A percentile compares a stretch with the other conserved stretches of the same genome.
Evolutionary conservation across 2,329 filamentous ascomycete genomes (phyloP).

Genomic region (Pseudogymnoascus sp.): DNA sequence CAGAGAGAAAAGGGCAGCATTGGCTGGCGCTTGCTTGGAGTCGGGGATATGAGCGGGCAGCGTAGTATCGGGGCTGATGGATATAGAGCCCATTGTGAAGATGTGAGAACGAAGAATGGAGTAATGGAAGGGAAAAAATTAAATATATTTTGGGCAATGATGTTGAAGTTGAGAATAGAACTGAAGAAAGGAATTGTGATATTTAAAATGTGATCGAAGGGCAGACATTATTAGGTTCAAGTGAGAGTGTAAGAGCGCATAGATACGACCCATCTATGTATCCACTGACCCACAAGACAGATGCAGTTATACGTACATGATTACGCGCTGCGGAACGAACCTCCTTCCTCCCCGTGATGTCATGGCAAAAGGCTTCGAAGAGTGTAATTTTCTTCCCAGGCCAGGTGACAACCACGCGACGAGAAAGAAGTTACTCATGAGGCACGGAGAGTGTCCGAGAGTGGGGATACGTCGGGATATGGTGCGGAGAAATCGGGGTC

Average conservation of each 20-base stretch:
- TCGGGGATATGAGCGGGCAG: constrained; percentile 22
- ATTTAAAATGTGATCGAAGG: background rate
- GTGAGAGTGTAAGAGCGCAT: background rate
- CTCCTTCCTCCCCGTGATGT: too few relatives aligned
- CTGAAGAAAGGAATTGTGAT: background rate
- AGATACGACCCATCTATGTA: too few relatives aligned
- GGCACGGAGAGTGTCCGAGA: too few relatives aligned
- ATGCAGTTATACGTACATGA: too few relatives aligned
- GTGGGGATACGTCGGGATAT: too few relatives aligned
- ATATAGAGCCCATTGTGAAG: background rate
- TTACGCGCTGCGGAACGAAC: too few relatives aligned
- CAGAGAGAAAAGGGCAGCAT: constrained; percentile 38
- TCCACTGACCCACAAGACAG: too few relatives aligned
- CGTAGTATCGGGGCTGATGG: constrained; percentile 13
- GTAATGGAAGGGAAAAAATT: background rate
- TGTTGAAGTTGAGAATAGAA: background rate
- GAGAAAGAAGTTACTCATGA: too few relatives aligned
- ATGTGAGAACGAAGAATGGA: background rate
- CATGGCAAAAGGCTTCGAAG: too few relatives aligned
- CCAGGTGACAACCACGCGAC: too few relatives aligned
- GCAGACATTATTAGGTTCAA: background rate
- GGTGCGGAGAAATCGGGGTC: background rate
- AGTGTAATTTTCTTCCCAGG: too few relatives aligned
- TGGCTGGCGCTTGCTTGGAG: constrained; percentile 26
- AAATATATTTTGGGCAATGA: background rate